A percentile compares a stretch with the other conserved stretches of the same genome.
These are phyloP conservation scores for Penicillium sp. DNA, from an alignment of 2,329 filamentous ascomycete species.

Conservation along the genomic window DNA sequence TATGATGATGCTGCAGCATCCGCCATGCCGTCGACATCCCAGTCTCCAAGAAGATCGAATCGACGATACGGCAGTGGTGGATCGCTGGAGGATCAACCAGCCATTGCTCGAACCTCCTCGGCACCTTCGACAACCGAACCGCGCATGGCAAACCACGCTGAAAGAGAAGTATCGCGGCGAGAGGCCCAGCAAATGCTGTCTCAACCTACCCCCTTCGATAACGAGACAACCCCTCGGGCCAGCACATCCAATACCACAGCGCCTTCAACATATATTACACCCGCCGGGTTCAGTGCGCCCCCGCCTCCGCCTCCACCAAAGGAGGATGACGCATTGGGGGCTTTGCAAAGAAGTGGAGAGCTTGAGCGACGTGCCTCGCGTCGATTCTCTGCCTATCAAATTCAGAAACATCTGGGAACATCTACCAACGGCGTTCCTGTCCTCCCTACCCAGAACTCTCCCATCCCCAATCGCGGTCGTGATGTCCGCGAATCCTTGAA, in stretches of 20 bases:
- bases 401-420: slow-evolving; percentile 85
- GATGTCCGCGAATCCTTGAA: slow-evolving; percentile 76
- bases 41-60: slow-evolving; percentile 35
- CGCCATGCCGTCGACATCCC: slow-evolving; percentile 21
- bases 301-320: slow-evolving; percentile 78
- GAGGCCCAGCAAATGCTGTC: slow-evolving; percentile 39
- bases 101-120: slow-evolving; percentile 29
- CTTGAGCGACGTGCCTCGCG: slow-evolving; percentile 88
- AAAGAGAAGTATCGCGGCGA: slow-evolving; percentile 41
- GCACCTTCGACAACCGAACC: slow-evolving; percentile 27
- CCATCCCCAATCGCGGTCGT: slow-evolving; percentile 73
- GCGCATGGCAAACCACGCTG: slow-evolving; percentile 33
- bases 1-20: slow-evolving; percentile 40
- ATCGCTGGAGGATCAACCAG: slow-evolving; percentile 36
- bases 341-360: slow-evolving; percentile 86
- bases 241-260: slow-evolving; percentile 21
- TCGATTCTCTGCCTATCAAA: slow-evolving; percentile 94
- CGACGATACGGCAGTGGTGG: slow-evolving; percentile 41
- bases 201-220: slow-evolving; percentile 69
- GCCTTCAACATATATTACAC: slow-evolving; percentile 23
- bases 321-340: slow-evolving; percentile 84
- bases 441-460: slow-evolving; percentile 59
- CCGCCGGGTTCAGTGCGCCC: slow-evolving; percentile 51
- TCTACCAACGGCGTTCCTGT: slow-evolving; percentile 80
- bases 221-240: slow-evolving; percentile 43